These are phyloP conservation scores for Paecilomyces niveus DNA, from an alignment of 2,329 filamentous ascomycete genomes.

Conservation along the genomic window DNA sequence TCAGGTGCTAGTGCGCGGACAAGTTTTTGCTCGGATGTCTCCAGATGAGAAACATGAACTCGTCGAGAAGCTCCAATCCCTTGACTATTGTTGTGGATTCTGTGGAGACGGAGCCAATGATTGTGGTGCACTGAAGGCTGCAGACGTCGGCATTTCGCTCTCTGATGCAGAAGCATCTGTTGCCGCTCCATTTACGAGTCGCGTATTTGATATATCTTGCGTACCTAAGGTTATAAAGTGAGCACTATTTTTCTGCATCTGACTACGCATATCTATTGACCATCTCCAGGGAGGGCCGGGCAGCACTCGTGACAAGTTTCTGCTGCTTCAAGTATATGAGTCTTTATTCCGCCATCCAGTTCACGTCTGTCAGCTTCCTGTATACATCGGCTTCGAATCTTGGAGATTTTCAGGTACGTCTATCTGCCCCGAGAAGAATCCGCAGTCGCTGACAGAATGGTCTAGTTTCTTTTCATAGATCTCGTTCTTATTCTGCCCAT, in stretches of 20 bases:
- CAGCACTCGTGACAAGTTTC: slow-evolving; percentile 95
- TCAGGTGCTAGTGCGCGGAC: slow-evolving; percentile 81
- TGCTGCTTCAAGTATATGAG: slow-evolving; percentile 99
- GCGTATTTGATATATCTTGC: slow-evolving; percentile 92
- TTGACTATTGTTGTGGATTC: slow-evolving; percentile 92
- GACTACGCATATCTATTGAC: slow-evolving; percentile 9
- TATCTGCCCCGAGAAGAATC: background rate
- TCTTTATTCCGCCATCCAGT: slow-evolving; percentile 97
- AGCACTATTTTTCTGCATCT: slow-evolving; percentile 9
- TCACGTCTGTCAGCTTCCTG: slow-evolving; percentile 92
- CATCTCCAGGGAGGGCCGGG: slow-evolving; percentile 68
- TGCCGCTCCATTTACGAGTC: slow-evolving; percentile 93
- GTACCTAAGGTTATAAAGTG: slow-evolving; percentile 84
- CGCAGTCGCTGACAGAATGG: slow-evolving; percentile 2
- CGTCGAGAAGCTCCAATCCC: slow-evolving; percentile 91
- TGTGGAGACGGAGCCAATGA: slow-evolving; percentile 97
- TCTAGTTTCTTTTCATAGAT: slow-evolving; percentile 85
- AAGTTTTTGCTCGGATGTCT: slow-evolving; percentile 97
- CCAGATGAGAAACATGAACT: slow-evolving; percentile 98
- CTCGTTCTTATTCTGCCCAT: slow-evolving; percentile 87
- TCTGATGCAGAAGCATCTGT: slow-evolving; percentile 97
- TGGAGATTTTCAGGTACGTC: slow-evolving; percentile 76
- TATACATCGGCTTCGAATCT: slow-evolving; percentile 91
- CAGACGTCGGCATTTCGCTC: slow-evolving; percentile 92
- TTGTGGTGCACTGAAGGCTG: slow-evolving; percentile 91